Evolutionary conservation across 2,329 filamentous ascomycete species (phyloP).

Genomic region (Cordyceps fumosorosea): DNA sequence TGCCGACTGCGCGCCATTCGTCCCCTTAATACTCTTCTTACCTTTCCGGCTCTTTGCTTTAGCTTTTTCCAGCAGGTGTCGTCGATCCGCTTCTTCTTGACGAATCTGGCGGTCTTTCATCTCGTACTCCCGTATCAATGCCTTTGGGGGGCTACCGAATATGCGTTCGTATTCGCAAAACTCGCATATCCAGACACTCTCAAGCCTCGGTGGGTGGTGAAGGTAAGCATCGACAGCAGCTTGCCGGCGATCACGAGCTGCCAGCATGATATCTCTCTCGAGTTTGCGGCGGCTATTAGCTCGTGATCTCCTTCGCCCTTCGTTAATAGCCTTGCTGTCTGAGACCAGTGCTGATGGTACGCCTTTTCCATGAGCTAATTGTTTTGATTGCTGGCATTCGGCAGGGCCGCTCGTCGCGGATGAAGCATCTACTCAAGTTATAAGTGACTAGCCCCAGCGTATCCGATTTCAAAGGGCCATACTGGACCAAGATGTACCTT

Average conservation of each 20-base stretch:
- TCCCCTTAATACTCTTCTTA: slow-evolving; percentile 68
- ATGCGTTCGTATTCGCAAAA: slow-evolving; percentile 98
- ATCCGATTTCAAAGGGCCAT: slow-evolving; percentile 4
- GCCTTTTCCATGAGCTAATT: slow-evolving; percentile 11
- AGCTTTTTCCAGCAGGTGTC: slow-evolving; percentile 79
- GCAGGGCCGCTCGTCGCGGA: slow-evolving; percentile 21
- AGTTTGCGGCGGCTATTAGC: slow-evolving; percentile 59
- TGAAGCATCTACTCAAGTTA: not conserved
- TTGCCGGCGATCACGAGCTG: slow-evolving; percentile 70
- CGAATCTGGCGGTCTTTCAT: slow-evolving; percentile 84
- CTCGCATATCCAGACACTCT: slow-evolving; percentile 91
- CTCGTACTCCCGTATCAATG: slow-evolving; percentile 86
- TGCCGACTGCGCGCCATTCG: not conserved
- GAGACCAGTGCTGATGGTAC: slow-evolving; percentile 14
- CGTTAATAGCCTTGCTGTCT: not conserved
- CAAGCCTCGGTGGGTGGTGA: slow-evolving; percentile 60
- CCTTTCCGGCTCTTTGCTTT: slow-evolving; percentile 89
- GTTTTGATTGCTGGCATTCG: not conserved
- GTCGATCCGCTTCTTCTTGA: slow-evolving; percentile 78
- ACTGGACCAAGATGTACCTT: slow-evolving; percentile 71
- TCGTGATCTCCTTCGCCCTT: slow-evolving; percentile 23
- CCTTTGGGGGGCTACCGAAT: slow-evolving; percentile 78
- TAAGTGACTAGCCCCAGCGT: not conserved
- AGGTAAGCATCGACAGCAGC: slow-evolving; percentile 72
- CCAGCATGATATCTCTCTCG: slow-evolving; percentile 64